Evolutionary conservation across 331 rosid species (phyloP).

Genomic region (Arachis monticola): DNA sequence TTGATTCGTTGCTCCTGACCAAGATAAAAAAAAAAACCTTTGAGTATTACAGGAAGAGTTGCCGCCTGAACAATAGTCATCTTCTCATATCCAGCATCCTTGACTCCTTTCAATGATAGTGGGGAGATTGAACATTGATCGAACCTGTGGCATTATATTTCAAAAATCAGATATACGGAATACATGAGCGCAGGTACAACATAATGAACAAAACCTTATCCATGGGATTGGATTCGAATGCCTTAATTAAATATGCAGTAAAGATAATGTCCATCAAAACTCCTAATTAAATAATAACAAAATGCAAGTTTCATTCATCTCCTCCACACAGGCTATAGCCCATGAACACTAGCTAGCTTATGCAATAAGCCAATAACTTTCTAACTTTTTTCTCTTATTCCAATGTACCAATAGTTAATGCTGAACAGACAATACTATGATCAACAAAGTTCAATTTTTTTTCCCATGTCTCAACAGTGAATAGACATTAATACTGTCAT

Average conservation of each 20-base stretch:
- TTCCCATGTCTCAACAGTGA: no score
- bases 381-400: background rate
- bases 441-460: no score
- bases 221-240: no score
- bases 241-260: no score
- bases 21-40: constrained; percentile 58
- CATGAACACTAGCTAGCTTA: background rate
- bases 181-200: constrained; percentile 1
- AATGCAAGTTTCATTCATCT: background rate
- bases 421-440: background rate
- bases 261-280: constrained; percentile 14
- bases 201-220: constrained; percentile 5
- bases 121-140: constrained; percentile 81
- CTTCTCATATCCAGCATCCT: constrained; percentile 92
- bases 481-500: no score
- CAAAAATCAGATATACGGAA: constrained; percentile 33
- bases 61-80: constrained; percentile 99
- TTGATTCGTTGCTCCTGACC: constrained; percentile 5
- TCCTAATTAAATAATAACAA: background rate
- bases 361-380: background rate
- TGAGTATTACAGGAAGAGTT: constrained; percentile 85
- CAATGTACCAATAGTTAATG: background rate
- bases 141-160: constrained; percentile 59
- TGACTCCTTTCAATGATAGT: constrained; percentile 80
- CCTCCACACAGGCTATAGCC: background rate